A percentile compares a stretch with the other conserved stretches of the same genome.
Conservation (phyloP, 306 rosid species). For the Fragaria vesca region DNA sequence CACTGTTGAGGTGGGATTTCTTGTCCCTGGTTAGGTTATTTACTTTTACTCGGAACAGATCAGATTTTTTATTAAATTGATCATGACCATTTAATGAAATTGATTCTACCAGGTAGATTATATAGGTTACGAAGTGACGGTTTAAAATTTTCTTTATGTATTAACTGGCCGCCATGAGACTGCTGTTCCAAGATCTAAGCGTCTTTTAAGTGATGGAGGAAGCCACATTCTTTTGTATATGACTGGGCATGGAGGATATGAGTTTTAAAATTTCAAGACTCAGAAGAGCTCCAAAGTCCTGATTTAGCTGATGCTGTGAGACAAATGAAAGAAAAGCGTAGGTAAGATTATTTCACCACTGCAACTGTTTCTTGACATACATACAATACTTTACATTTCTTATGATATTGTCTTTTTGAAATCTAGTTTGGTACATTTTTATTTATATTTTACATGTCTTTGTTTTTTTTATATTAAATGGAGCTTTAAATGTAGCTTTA, state of each 20-base stretch:
- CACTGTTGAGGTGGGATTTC: constrained; percentile 78
- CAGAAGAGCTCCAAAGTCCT: constrained; percentile 96
- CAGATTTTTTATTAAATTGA: not conserved
- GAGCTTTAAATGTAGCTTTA: too few relatives aligned
- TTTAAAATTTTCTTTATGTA: constrained; percentile 77
- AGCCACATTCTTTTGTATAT: constrained; percentile 91
- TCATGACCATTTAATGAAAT: constrained; percentile 15
- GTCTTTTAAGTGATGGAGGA: constrained; percentile 95
- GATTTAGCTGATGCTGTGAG: constrained; percentile 97
- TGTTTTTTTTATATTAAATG: too few relatives aligned
- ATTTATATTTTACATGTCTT: too few relatives aligned
- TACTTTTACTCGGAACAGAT: not conserved
- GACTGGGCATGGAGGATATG: constrained; percentile 99
- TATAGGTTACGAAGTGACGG: constrained; percentile 95
- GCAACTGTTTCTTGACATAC: too few relatives aligned
- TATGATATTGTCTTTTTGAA: too few relatives aligned
- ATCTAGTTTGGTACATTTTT: too few relatives aligned
- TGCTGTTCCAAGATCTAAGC: constrained; percentile 95
- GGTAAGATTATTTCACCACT: too few relatives aligned
- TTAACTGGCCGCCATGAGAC: constrained; percentile 84
- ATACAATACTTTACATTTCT: too few relatives aligned
- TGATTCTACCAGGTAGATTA: constrained; percentile 75
- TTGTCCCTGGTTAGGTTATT: not conserved
- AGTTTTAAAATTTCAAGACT: constrained; percentile 92
- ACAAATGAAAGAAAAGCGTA: constrained; percentile 87